Conservation (phyloP, 1,284 basidiomycete genomes). For the Tilletiopsis washingtonensis region DNA sequence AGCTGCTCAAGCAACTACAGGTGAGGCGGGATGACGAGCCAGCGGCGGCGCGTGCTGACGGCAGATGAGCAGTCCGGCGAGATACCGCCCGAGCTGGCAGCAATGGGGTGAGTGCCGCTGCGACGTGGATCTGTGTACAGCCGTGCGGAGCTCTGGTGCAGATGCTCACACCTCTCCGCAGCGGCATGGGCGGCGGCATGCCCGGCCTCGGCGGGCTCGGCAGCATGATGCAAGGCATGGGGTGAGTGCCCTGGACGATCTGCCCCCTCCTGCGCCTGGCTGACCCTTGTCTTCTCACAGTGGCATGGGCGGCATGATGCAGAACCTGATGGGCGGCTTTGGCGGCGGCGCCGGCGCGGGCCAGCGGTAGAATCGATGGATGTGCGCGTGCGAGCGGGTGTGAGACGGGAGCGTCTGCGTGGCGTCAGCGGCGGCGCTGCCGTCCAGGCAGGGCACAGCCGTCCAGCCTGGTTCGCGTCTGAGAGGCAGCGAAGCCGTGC, state of each 20-base stretch:
- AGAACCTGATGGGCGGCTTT: slow-evolving; percentile 16
- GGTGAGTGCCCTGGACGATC: slow-evolving; percentile 33
- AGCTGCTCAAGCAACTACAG: slow-evolving; percentile 31
- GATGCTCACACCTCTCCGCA: neutral
- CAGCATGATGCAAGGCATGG: slow-evolving; percentile 14
- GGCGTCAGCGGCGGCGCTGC: too few relatives aligned
- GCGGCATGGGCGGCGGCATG: slow-evolving; percentile 21
- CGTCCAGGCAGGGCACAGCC: too few relatives aligned
- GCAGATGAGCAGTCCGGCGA: slow-evolving; percentile 20
- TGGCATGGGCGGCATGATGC: slow-evolving; percentile 48
- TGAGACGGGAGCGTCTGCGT: too few relatives aligned
- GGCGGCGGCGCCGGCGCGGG: neutral
- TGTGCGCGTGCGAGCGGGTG: too few relatives aligned
- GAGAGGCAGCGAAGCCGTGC: too few relatives aligned
- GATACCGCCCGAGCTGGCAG: slow-evolving; percentile 20
- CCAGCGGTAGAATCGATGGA: too few relatives aligned
- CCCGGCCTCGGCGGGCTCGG: slow-evolving; percentile 18
- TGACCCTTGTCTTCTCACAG: slow-evolving; percentile 32
- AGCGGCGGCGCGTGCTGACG: neutral
- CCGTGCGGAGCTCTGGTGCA: neutral
- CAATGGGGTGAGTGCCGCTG: too few relatives aligned
- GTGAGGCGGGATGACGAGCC: slow-evolving; percentile 1
- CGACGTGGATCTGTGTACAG: neutral
- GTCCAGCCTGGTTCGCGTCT: too few relatives aligned
- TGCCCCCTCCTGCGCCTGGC: slow-evolving; percentile 10